Conservation (phyloP, 2,329 filamentous ascomycete species). For the Epichloe sibirici region DNA sequence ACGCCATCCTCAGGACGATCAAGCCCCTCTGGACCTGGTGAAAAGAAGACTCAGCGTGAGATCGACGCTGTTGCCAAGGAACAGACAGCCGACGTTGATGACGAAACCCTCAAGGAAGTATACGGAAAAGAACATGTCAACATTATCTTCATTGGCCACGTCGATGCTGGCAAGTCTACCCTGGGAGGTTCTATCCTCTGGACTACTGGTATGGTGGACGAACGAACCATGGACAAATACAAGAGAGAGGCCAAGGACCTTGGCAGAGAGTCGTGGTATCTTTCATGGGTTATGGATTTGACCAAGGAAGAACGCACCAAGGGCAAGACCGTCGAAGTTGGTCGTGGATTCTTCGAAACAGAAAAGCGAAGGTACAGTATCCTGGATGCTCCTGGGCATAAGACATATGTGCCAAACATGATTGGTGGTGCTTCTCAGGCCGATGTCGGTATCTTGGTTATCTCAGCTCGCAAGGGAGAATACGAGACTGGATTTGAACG, state of each 20-base stretch:
- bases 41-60: conserved; percentile 47
- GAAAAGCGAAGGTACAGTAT: conserved; percentile 95
- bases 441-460: conserved; percentile 89
- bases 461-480: conserved; percentile 92
- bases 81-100: conserved; percentile 60
- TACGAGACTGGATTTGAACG: conserved; percentile 97
- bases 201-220: conserved; percentile 96
- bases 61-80: conserved; percentile 77
- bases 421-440: conserved; percentile 90
- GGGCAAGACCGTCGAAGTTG: conserved; percentile 97
- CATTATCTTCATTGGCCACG: conserved; percentile 95
- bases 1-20: conserved; percentile 73
- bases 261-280: conserved; percentile 95
- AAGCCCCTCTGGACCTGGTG: conserved; percentile 52
- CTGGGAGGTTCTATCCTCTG: conserved; percentile 89
- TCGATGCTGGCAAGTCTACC: conserved; percentile 96
- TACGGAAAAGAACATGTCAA: conserved; percentile 92
- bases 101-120: conserved; percentile 75
- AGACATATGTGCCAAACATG: conserved; percentile 97
- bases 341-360: conserved; percentile 91
- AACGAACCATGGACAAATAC: conserved; percentile 96
- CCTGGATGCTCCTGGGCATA: conserved; percentile 91
- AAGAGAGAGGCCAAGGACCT: conserved; percentile 93
- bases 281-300: conserved; percentile 95
- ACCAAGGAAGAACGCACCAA: conserved; percentile 94